Evolutionary conservation across 1,139 yeast genomes (phyloP).

Genomic region (Candida pseudocylindracea): DNA sequence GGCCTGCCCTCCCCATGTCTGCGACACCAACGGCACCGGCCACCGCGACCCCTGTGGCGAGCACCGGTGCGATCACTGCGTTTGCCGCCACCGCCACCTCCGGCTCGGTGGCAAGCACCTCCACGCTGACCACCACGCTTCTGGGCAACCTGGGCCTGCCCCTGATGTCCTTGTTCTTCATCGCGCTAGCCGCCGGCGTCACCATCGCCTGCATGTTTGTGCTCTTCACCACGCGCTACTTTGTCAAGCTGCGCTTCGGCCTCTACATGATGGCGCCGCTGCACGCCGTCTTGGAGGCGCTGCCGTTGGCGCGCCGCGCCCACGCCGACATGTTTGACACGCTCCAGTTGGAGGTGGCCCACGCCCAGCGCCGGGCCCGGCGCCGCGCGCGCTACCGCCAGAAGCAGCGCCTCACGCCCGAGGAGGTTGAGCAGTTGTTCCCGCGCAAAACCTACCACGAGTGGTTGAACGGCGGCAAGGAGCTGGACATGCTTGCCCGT

Average conservation of each 20-base stretch:
- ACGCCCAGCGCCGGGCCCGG: conserved; percentile 14
- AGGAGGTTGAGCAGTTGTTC: conserved; percentile 42
- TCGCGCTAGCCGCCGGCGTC: conserved; percentile 42
- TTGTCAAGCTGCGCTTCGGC: conserved; percentile 32
- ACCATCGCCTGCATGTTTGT: conserved; percentile 28
- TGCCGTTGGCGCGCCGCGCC: background rate
- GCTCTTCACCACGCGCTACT: conserved; percentile 36
- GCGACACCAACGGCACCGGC: too few species aligned
- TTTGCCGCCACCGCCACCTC: too few species aligned
- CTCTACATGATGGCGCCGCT: conserved; percentile 15
- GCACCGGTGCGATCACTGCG: too few species aligned
- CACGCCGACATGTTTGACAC: background rate
- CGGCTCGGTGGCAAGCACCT: too few species aligned
- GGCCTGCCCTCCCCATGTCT: too few species aligned
- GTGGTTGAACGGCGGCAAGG: conserved; percentile 40
- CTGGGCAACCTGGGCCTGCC: conserved; percentile 8
- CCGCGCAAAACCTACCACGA: conserved; percentile 40
- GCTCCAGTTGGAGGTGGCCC: conserved; percentile 11
- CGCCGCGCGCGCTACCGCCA: conserved; percentile 17
- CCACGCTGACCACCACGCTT: too few species aligned
- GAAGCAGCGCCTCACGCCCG: conserved; percentile 31
- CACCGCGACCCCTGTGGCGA: too few species aligned
- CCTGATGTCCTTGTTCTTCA: conserved; percentile 35
- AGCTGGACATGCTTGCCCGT: conserved; percentile 4
- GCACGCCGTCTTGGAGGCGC: conserved; percentile 12